Conservation (phyloP, 2,329 filamentous ascomycete species). For the Aspergillus felis region DNA sequence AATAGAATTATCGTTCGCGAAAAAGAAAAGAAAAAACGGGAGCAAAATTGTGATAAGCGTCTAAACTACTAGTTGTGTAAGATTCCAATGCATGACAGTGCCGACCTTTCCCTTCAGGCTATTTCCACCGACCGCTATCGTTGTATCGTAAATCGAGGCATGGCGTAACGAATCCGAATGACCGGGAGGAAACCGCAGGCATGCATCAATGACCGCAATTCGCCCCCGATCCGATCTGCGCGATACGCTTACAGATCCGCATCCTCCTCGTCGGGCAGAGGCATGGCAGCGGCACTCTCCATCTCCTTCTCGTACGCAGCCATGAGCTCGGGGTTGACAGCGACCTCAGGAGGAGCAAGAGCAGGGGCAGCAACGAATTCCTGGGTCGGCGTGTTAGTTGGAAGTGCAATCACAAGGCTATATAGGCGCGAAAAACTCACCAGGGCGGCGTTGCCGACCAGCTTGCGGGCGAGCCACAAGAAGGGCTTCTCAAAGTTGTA, state of each 20-base stretch:
- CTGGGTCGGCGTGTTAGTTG: constrained; percentile 44
- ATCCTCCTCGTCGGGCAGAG: constrained; percentile 93
- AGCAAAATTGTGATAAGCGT: constrained; percentile 26
- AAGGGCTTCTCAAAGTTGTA: constrained; percentile 99
- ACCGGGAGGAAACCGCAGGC: constrained; percentile 5
- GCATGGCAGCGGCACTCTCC: constrained; percentile 71
- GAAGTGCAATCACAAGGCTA: constrained; percentile 16
- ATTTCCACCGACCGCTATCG: constrained; percentile 30
- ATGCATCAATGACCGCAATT: constrained; percentile 5
- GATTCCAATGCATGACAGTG: constrained; percentile 34
- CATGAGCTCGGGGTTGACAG: constrained; percentile 80
- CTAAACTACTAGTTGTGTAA: constrained; percentile 26
- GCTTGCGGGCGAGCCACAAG: constrained; percentile 98
- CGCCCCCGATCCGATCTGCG: constrained; percentile 8
- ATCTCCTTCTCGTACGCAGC: constrained; percentile 86
- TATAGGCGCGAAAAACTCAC: constrained; percentile 50
- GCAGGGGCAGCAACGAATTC: constrained; percentile 96
- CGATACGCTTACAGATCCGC: constrained; percentile 49
- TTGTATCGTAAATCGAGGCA: constrained; percentile 35
- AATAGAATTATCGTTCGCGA: constrained; percentile 21
- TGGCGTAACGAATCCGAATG: constrained; percentile 21
- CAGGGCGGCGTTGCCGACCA: constrained; percentile 85
- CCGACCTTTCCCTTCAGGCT: constrained; percentile 28
- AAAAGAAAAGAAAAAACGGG: constrained; percentile 11
- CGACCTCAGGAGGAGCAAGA: constrained; percentile 86